Base-by-base conservation (phyloP, 2,329 filamentous ascomycete species). In the Ascochyta clinopodiicola region DNA sequence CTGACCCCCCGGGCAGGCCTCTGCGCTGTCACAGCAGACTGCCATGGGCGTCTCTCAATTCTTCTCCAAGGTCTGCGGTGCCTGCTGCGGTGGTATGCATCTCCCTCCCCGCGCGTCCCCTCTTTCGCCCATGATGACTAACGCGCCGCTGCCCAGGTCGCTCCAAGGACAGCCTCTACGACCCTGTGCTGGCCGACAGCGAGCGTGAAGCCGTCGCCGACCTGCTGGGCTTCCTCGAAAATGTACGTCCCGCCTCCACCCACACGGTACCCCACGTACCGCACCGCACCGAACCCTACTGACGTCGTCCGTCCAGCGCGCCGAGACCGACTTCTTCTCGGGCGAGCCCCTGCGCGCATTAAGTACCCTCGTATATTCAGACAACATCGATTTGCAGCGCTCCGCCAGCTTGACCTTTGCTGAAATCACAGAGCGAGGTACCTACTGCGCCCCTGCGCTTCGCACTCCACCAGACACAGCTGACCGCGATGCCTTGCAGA, bases 341-440 rank as follows among this genome's bases (percentile, higher is more conserved):
- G 95, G 95, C 78, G 93, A 97, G 73, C 95, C 95, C 40, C 86
- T 99, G 54, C 90, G 90, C 78, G 94, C 95, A 40, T 81, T 99
- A 53, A 97, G 92, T 78, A 99, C 94, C 12, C 85, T 99, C 24
- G 95, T 99, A 54, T 99, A 96, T 77, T 99, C 95, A 54, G 93
- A 98, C 78, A 99, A 99, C 80, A 93, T 99, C 75, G 95, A 99
- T 76, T 84, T 99, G 48, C 95, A 99, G 80, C 86, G 95, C 64
- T 98, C 95, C 79, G 95, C 95, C 48, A 98, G 94, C 76, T 85
- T 99, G 77, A 99, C 95, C 2, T 99, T 99, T 82, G 95, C 95
- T 57, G 95, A 99, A 77, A 99, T 99, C 66, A 99, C 95, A 35
- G 95, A 99, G 79, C 82, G 94, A 91, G 94, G 95, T 97, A 84